Base-by-base conservation (phyloP, 306 rosid genomes). In the Morella rubra region DNA sequence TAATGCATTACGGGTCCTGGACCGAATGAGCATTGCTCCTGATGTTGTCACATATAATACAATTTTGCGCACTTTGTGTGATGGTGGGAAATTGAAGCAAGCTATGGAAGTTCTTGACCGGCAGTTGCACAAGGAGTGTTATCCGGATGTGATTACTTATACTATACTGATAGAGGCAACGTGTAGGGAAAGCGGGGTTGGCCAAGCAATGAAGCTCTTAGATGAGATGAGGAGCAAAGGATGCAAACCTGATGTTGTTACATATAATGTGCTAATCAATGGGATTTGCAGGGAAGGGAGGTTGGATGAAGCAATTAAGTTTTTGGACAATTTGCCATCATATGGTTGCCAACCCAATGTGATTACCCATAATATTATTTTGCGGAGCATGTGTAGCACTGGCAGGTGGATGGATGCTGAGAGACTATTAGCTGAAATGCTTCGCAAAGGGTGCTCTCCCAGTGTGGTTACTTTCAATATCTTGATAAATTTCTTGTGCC, bases 391-490 rank as follows among this genome's bases (percentile, higher is more conserved):
- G 93, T 96, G 98, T 79, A 86, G 98, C 77, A 96, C 96, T 0
- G 93, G 93, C 42, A 84, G 99, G 85, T 96, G 98, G 98, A 87
- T 84, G 97, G 98, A 92, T 84, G 97, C 97, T 8, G 98, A 92
- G 80, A 92, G 76, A 71, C 83, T 96, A 14, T 54, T 96, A 74
- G 58, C 86, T 8, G 96, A 96, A 44, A 92, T 96, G 99, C 86
- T 91, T 71, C 83, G 87, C 4, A 91, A 86, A 85, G 98, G 98
- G 8, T 92, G 96, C 77, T 81, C 99, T 73, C 99, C 98, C 10
- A 92, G 96, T 82, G 98, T 92, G 69, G 99, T 96, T 44, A 96
- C 99, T 84, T 96, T 96, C 89, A 96, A 96, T 76, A 96, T 92
- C 76, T 87, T 96, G 90, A 96, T 96, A 51, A 92, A 91, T 81